Evolutionary conservation across 2,329 filamentous ascomycete species (phyloP), one percentile per base, ranked within the genome.

Genomic region (Pseudogymnoascus sp.): DNA sequence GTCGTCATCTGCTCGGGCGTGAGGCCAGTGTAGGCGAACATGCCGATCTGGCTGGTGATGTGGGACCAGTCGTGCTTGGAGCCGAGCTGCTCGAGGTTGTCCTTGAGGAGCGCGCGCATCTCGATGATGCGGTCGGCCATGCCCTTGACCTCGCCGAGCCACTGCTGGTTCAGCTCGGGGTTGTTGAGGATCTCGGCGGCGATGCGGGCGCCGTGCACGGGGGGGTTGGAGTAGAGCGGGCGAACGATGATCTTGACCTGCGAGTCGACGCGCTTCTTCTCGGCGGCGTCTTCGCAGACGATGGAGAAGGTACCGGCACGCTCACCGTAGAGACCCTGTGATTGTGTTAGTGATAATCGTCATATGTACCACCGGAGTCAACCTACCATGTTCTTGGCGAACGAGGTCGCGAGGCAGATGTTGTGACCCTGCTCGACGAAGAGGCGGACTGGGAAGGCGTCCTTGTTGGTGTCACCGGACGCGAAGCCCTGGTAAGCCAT

Each of bases 401-500:
- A 98, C 63, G 90, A 95, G 82, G 98, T 93, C 73, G 90, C 89
- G 68, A 98, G 86, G 75, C 87, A 88, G 75, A 95, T 86, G 75
- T 92, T 86, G 82, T 96, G 92, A 73, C 93, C 93, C 80, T 97
- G 82, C 80, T 92, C 85, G 76, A 97, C 87, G 77, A 99, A 99
- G 83, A 97, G 84, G 71, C 95, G 88, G 70, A 98, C 85, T 67
- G 95, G 91, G 76, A 93, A 98, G 68, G 95, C 95, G 76, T 99
- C 93, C 78, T 88, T 88, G 82, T 96, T 86, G 69, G 90, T 95
- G 79, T 96, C 86, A 71, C 93, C 93, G 69, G 89, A 95, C 72
- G 93, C 93, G 75, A 99, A 98, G 72, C 93, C 93, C 81, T 99
- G 93, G 84, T 99, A 99, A 69, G 93, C 93, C 93, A 97, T 97